Evolutionary conservation across 176 grass and related monocot genomes (phyloP), one percentile per base, ranked within the genome.

Genomic region (Avena eriantha): DNA sequence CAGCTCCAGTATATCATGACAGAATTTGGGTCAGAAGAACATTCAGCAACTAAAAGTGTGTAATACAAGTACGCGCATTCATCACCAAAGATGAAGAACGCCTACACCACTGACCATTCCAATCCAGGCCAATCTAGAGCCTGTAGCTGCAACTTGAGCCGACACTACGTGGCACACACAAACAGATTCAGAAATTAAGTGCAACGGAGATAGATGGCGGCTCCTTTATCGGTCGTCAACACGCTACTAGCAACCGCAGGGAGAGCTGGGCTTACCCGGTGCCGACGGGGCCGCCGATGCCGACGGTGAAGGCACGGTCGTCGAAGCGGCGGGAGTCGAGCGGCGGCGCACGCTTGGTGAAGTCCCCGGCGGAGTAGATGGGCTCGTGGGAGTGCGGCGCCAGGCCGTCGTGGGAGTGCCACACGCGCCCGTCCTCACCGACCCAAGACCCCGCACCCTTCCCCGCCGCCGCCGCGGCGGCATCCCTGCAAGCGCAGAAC

Each of bases 341-440:
- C 55, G 73, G 93, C 75, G 81, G 82, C 84, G 93, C 96, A 47
- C 96, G 93, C 92, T 96, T 95, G 86, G 89, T 90, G 88, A 96
- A 98, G 82, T 92, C 93, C 0, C 96, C 96, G 15, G 93, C 92
- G 48, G 93, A 98, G 79, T 96, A 98, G 83, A 98, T 98, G 84
- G 96, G 96, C 78, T 98, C 96, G 80, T 98, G 96, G 19, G 93
- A 96, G 83, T 98, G 96, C 53, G 96, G 93, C 26, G 96, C 96
- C 35, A 98, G 90, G 72, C 96, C 93, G 53, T 98, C 96, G 80
- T 98, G 96, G 3, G 96, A 94, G 83, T 98, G 96, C 82, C 91
- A 98, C 16, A 94, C 90, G 83, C 86, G 88, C 4, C 93, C 96
- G 45, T 98, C 96, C 78, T 88, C 88, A 22, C 88, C 93, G 15